phyloP scores from a whole-genome alignment of 192 early-diverging fungal species.

The Pilobolus umbonatus region DNA sequence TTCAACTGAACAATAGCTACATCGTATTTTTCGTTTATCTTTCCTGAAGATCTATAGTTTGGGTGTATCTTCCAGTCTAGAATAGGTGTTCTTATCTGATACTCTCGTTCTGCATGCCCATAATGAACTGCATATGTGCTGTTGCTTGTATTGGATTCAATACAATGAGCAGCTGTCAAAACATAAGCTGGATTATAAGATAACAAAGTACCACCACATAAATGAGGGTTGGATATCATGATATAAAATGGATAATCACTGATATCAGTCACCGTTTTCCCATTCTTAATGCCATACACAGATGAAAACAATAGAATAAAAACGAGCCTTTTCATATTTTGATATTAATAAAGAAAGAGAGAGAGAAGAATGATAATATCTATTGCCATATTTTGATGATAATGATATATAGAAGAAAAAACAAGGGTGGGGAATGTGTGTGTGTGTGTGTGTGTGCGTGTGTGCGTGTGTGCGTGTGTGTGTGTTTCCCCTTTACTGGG shows the following conservation, averaged over 20 bases:
- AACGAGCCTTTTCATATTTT: neutral
- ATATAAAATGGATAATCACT: conserved; percentile 25
- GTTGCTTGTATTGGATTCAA: neutral
- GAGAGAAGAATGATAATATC: neutral
- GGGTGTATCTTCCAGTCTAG: conserved; percentile 28
- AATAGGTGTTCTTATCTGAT: conserved; percentile 12
- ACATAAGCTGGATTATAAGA: conserved; percentile 22
- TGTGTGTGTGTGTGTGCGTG: too few species aligned
- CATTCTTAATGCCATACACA: conserved; percentile 10
- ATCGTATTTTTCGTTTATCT: conserved; percentile 24
- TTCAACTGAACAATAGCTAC: conserved; percentile 21
- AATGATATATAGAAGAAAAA: neutral
- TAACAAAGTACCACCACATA: conserved; percentile 26
- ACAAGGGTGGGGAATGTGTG: too few species aligned
- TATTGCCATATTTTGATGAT: neutral
- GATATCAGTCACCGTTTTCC: conserved; percentile 15
- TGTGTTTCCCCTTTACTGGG: too few species aligned
- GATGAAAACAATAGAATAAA: neutral
- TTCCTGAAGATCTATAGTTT: conserved; percentile 4
- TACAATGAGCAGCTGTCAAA: conserved; percentile 31
- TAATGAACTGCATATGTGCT: conserved; percentile 31
- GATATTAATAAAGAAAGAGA: neutral
- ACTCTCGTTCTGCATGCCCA: conserved; percentile 7
- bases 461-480: too few species aligned
- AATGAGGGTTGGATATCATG: conserved; percentile 24